Conservation (phyloP, 495 filamentous ascomycete genomes). For the Cercophora sp. region DNA sequence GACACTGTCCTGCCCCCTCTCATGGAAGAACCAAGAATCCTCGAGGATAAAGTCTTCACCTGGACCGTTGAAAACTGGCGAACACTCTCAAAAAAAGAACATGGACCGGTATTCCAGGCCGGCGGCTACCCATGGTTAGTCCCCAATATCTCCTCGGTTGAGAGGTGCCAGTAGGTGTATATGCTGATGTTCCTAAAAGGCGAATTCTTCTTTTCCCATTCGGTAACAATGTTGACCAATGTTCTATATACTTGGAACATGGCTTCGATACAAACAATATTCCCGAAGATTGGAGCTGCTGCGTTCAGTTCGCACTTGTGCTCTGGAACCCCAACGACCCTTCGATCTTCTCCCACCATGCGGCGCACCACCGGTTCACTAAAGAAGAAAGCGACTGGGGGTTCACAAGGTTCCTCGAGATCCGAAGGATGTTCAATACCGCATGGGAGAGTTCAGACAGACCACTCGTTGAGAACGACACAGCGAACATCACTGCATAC, state of each 20-base stretch:
- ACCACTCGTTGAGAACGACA: slow-evolving; percentile 84
- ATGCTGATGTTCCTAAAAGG: slow-evolving; percentile 48
- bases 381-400: slow-evolving; percentile 98
- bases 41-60: slow-evolving; percentile 74
- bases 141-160: slow-evolving; percentile 1
- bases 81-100: slow-evolving; percentile 65
- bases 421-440: slow-evolving; percentile 72
- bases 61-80: slow-evolving; percentile 87
- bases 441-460: slow-evolving; percentile 59
- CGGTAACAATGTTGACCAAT: slow-evolving; percentile 87
- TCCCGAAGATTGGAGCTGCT: slow-evolving; percentile 91
- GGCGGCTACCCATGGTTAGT: slow-evolving; percentile 83
- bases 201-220: slow-evolving; percentile 92
- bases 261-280: slow-evolving; percentile 62
- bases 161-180: neutral
- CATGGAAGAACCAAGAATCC: slow-evolving; percentile 61
- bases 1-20: slow-evolving; percentile 59
- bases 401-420: slow-evolving; percentile 87
- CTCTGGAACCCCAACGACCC: slow-evolving; percentile 92
- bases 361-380: slow-evolving; percentile 84
- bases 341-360: slow-evolving; percentile 62
- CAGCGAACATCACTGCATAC: slow-evolving; percentile 85
- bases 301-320: slow-evolving; percentile 91
- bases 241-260: slow-evolving; percentile 95
- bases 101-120: slow-evolving; percentile 83